Base-by-base conservation (phyloP, 2,329 filamentous ascomycete genomes). In the Fusarium brevicatenulatum region DNA sequence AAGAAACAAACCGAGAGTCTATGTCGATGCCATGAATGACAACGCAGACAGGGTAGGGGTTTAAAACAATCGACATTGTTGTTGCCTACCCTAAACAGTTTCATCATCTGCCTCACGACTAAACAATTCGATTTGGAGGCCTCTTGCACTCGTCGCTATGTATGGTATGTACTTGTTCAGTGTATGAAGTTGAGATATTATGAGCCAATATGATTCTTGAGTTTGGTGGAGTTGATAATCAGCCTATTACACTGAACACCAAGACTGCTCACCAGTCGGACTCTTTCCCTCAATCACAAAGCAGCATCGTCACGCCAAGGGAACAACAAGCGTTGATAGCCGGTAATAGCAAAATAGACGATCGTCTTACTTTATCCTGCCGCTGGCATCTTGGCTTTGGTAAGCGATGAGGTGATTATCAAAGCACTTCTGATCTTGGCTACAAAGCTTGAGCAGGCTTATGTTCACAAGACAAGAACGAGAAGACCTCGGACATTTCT, bases 361-460 rank as follows among this genome's bases (percentile, higher is more conserved):
- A 21, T 25, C 13, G 25, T 30, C 15, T 36, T 39, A 30, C 25
- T 37, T 13, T n/a, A 28, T 23, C 34, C 16, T 58, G 30, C 39
- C 8, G 18, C 40, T 60, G 42, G n/a, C 7, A 43, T 30, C 39
- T 23, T 62, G 46, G 44, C 46, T 25, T 43, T 65, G 52, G 47
- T 43, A 50, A 25, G 32, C 32, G 34, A 72, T 61, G 56, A 60
- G 44, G 59, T 66, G 71, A 68, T 57, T 50, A 37, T 34, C 21
- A 62, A 54, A 54, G 53, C 57, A 54, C 54, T 28, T 59, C 36
- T 34, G 23, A 39, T 40, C 72, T 75, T 75, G 73, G 73, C 72
- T 62, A 53, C 47, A 75, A 75, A 75, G 73, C 73, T 75, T 75
- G 70, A 71, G 67, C 43, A 60, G 49, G 66, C 71, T 75, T 68